These are phyloP conservation scores for Ciborinia camelliae DNA, from an alignment of 2,329 filamentous ascomycete species.

Conservation along the genomic window DNA sequence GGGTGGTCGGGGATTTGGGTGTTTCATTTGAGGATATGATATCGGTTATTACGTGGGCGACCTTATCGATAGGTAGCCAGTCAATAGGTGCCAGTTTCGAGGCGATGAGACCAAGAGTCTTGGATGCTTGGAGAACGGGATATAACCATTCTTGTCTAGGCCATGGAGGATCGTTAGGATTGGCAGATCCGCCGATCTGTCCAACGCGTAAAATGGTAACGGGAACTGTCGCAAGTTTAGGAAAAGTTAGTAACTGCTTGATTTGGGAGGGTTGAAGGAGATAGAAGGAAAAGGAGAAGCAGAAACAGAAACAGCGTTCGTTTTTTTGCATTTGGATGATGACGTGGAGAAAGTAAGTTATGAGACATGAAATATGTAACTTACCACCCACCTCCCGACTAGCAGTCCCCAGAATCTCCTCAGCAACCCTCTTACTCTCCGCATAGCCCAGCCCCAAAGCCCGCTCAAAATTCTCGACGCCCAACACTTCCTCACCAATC, in stretches of 20 bases:
- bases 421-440: constrained; percentile 31
- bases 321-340: too few species aligned
- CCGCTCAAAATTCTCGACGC: too few species aligned
- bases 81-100: constrained; percentile 37
- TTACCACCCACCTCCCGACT: too few species aligned
- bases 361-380: too few species aligned
- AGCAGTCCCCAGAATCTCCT: too few species aligned
- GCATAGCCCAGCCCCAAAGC: constrained; percentile 28
- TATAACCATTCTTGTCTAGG: constrained; percentile 54
- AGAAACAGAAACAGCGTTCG: too few species aligned
- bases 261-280: too few species aligned
- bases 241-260: not conserved
- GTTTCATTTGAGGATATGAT: not conserved
- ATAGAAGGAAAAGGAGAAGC: not conserved
- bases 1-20: too few species aligned
- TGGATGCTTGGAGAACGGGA: constrained; percentile 35
- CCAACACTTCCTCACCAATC: too few species aligned
- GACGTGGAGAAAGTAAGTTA: too few species aligned
- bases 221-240: constrained; percentile 35
- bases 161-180: constrained; percentile 46
- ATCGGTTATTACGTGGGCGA: not conserved
- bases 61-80: constrained; percentile 44
- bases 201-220: constrained; percentile 45
- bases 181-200: constrained; percentile 45
- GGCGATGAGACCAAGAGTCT: not conserved